phyloP scores from a whole-genome alignment of 768 basidiomycete species.

The Infundibulicybe gibba region DNA sequence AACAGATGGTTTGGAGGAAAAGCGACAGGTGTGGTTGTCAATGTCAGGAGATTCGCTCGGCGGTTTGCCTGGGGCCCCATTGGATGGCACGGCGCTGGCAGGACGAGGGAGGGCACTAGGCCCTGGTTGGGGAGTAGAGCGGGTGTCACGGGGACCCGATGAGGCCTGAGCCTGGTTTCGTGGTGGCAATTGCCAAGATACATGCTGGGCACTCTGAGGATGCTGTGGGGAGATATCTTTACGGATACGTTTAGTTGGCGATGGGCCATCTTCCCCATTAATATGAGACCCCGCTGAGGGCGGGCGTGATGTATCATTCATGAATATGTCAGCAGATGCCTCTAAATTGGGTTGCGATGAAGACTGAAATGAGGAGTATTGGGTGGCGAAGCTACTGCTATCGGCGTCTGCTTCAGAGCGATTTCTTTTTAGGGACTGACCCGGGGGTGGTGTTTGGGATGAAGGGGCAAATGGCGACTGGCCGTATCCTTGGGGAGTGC shows the following conservation, averaged over 20 bases:
- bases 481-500: slow-evolving; percentile 38
- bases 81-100: slow-evolving; percentile 37
- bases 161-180: slow-evolving; percentile 26
- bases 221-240: slow-evolving; percentile 39
- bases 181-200: slow-evolving; percentile 27
- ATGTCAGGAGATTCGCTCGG: slow-evolving; percentile 34
- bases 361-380: slow-evolving; percentile 13
- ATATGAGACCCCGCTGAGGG: slow-evolving; percentile 43
- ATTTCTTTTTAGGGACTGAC: slow-evolving; percentile 51
- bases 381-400: slow-evolving; percentile 18
- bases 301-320: slow-evolving; percentile 45
- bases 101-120: slow-evolving; percentile 47
- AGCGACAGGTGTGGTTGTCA: slow-evolving; percentile 49
- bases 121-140: slow-evolving; percentile 23
- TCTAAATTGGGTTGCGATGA: slow-evolving; percentile 21
- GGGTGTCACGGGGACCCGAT: slow-evolving; percentile 16
- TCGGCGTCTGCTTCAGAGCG: slow-evolving; percentile 68
- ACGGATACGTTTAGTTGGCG: slow-evolving; percentile 70
- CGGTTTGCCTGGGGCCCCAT: slow-evolving; percentile 33
- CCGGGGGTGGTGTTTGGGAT: slow-evolving; percentile 50
- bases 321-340: slow-evolving; percentile 38
- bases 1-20: slow-evolving; percentile 62
- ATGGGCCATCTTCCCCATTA: slow-evolving; percentile 61
- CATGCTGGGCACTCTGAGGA: slow-evolving; percentile 27
- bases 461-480: slow-evolving; percentile 43